phyloP scores from a whole-genome alignment of 73 alveolate species.

The Stentor roeselii region DNA sequence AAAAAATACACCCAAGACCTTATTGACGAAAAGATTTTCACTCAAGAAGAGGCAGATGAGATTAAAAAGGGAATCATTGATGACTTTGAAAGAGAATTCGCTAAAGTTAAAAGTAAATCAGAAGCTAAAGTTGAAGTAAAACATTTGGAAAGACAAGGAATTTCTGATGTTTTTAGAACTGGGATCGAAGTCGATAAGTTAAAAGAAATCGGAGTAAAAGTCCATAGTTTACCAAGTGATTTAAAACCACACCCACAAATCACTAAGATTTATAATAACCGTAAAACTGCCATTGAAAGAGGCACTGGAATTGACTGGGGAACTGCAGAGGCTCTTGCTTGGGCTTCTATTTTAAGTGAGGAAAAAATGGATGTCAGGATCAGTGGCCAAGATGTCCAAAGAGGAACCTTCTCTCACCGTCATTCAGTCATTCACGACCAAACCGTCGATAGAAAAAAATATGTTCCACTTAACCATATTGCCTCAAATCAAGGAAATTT shows the following conservation, averaged over 20 bases:
- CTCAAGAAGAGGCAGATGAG: conserved; percentile 45
- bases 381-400: conserved; percentile 95
- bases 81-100: conserved; percentile 34
- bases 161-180: conserved; percentile 62
- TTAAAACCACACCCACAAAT: conserved; percentile 62
- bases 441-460: conserved; percentile 51
- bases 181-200: conserved; percentile 53
- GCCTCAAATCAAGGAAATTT: conserved; percentile 43
- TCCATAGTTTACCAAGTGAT: conserved; percentile 61
- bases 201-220: conserved; percentile 53
- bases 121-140: neutral
- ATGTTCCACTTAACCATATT: conserved; percentile 36
- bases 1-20: conserved; percentile 59
- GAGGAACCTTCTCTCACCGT: conserved; percentile 96
- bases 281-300: conserved; percentile 60
- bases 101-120: conserved; percentile 28
- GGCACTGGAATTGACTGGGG: conserved; percentile 95
- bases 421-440: conserved; percentile 77
- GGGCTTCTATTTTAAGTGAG: conserved; percentile 83
- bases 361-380: conserved; percentile 73
- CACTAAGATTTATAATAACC: conserved; percentile 62
- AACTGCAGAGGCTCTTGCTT: conserved; percentile 94
- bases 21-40: conserved; percentile 52
- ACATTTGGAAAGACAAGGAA: conserved; percentile 1
- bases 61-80: conserved; percentile 31